Percentiles rank a stretch among this genome's conserved stretches.
These are phyloP conservation scores for Protomyces lactucae-debilis DNA, from an alignment of 1,139 yeast genomes.

Conservation along the genomic window DNA sequence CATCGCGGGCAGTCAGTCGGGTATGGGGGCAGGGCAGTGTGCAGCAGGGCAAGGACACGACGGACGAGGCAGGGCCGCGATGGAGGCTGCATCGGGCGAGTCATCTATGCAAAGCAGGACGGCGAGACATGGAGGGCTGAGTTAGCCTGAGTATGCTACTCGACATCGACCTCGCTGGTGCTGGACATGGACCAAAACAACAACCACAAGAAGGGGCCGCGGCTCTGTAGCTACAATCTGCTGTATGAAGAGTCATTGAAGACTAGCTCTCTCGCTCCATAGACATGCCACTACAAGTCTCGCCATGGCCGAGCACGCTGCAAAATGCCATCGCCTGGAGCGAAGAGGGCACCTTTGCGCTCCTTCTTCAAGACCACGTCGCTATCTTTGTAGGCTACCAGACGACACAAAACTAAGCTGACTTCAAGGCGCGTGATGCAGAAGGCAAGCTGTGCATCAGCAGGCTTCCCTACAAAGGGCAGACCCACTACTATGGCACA, in stretches of 20 bases:
- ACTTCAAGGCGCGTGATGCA: not conserved
- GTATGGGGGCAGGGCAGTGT: too few species aligned
- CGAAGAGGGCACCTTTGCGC: not conserved
- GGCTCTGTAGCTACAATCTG: not conserved
- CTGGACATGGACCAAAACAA: too few species aligned
- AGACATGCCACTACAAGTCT: not conserved
- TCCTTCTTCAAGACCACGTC: not conserved
- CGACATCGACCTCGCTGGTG: too few species aligned
- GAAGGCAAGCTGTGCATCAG: not conserved
- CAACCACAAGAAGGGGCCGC: too few species aligned
- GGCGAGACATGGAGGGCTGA: too few species aligned
- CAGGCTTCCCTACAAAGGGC: not conserved
- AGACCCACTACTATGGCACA: not conserved
- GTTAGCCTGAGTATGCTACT: too few species aligned
- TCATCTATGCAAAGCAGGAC: too few species aligned
- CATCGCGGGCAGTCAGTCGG: too few species aligned
- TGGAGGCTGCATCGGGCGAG: too few species aligned
- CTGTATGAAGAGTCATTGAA: too few species aligned
- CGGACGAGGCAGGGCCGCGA: too few species aligned
- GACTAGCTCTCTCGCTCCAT: not conserved
- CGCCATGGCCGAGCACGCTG: not conserved
- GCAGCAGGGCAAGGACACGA: too few species aligned
- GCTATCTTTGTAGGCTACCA: not conserved
- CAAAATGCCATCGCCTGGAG: not conserved
- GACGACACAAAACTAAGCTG: not conserved